Evolutionary conservation across 2,329 filamentous ascomycete genomes (phyloP).

Genomic region (Ophiostoma triangulosporum): DNA sequence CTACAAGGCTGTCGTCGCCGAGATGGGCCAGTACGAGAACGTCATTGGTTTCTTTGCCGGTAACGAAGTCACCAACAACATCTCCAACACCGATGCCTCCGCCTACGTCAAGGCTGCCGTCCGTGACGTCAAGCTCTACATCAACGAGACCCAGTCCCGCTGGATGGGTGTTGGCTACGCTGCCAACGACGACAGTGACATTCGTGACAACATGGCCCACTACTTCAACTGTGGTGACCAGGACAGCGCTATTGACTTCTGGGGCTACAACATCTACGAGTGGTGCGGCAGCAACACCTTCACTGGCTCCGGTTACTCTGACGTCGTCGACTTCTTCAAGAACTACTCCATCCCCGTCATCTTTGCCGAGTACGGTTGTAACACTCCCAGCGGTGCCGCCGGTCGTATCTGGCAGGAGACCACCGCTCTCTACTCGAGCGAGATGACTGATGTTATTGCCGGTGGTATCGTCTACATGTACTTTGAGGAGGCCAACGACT

Average conservation of each 20-base stretch:
- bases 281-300: slow-evolving; percentile 88
- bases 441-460: slow-evolving; percentile 82
- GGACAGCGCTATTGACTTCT: slow-evolving; percentile 72
- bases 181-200: slow-evolving; percentile 79
- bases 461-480: slow-evolving; percentile 99
- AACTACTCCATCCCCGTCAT: slow-evolving; percentile 90
- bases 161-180: slow-evolving; percentile 86
- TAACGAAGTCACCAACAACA: slow-evolving; percentile 88
- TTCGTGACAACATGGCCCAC: slow-evolving; percentile 67
- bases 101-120: slow-evolving; percentile 97
- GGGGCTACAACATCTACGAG: slow-evolving; percentile 99
- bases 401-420: slow-evolving; percentile 80
- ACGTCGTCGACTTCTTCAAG: slow-evolving; percentile 73
- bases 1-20: slow-evolving; percentile 75
- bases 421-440: slow-evolving; percentile 57
- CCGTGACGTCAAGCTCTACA: slow-evolving; percentile 90
- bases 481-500: slow-evolving; percentile 82
- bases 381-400: slow-evolving; percentile 43
- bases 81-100: slow-evolving; percentile 78
- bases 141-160: slow-evolving; percentile 66
- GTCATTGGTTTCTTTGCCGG: slow-evolving; percentile 95
- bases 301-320: slow-evolving; percentile 62
- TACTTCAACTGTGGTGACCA: slow-evolving; percentile 86
- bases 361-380: slow-evolving; percentile 99
- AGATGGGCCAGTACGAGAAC: slow-evolving; percentile 72